Conservation (phyloP, 306 rosid species). For the Amphicarpaea edgeworthii region DNA sequence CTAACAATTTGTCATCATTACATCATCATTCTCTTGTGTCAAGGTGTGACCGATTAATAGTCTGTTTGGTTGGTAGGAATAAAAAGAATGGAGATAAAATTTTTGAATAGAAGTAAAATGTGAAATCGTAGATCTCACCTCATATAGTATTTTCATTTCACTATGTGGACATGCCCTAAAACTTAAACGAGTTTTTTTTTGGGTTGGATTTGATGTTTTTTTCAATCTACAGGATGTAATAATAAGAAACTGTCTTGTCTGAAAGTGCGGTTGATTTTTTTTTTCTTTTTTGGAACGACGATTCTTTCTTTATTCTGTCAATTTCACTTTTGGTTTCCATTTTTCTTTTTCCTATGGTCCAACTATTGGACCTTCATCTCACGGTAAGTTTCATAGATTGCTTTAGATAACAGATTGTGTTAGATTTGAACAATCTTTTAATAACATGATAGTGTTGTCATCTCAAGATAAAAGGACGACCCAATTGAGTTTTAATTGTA, state of each 20-base stretch:
- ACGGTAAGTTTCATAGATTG: background rate
- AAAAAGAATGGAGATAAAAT: too few relatives aligned
- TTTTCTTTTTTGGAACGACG: background rate
- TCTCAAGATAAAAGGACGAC: too few relatives aligned
- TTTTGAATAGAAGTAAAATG: too few relatives aligned
- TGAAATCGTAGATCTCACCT: too few relatives aligned
- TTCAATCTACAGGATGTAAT: background rate
- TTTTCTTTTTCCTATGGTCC: background rate
- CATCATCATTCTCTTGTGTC: slow-evolving; percentile 17
- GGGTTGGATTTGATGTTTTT: background rate
- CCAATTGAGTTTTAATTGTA: background rate
- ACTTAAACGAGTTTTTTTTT: background rate
- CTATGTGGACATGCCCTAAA: too few relatives aligned
- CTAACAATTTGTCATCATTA: slow-evolving; percentile 27
- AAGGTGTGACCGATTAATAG: slow-evolving; percentile 7
- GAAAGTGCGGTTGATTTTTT: background rate
- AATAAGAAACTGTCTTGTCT: background rate
- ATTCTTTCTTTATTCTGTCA: background rate
- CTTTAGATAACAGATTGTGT: background rate
- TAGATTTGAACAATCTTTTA: background rate
- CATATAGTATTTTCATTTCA: too few relatives aligned
- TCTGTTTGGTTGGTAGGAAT: too few relatives aligned
- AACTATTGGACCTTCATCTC: background rate
- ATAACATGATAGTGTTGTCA: too few relatives aligned
- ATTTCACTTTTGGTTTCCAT: background rate